Evolutionary conservation across 352 stramenopile species (phyloP).

Genomic region (Thalassiosira sp.): DNA sequence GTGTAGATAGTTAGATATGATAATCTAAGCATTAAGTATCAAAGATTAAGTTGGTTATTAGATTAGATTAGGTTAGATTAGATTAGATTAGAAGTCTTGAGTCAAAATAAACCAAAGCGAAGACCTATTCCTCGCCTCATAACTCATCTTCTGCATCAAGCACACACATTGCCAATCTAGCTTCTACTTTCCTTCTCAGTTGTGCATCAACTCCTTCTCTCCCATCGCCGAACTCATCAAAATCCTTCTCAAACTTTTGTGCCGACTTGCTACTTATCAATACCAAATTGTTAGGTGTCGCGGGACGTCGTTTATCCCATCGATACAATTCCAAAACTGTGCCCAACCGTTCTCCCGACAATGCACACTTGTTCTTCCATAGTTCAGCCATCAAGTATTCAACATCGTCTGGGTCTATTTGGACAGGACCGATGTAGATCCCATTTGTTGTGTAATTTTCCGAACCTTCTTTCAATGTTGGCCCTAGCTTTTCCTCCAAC

Average conservation of each 20-base stretch:
- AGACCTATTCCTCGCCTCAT: no score
- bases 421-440: constrained; percentile 64
- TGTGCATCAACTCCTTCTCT: constrained; percentile 47
- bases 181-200: constrained; percentile 50
- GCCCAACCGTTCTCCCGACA: constrained; percentile 70
- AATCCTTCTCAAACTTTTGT: constrained; percentile 65
- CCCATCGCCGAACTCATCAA: constrained; percentile 42
- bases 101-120: no score
- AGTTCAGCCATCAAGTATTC: constrained; percentile 79
- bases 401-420: constrained; percentile 81
- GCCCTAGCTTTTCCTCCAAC: constrained; percentile 36
- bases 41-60: no score
- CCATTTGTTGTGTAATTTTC: constrained; percentile 15
- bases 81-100: no score
- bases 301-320: constrained; percentile 67
- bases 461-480: constrained; percentile 20
- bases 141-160: constrained; percentile 46
- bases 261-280: constrained; percentile 64
- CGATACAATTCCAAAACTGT: constrained; percentile 70
- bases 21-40: no score
- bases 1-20: no score
- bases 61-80: no score
- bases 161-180: constrained; percentile 42
- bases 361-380: constrained; percentile 77
- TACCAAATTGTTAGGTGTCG: constrained; percentile 74